Evolutionary conservation across 257 asterid species (phyloP), one percentile per base, ranked within the genome.

Genomic region (Fraxinus pennsylvanica): DNA sequence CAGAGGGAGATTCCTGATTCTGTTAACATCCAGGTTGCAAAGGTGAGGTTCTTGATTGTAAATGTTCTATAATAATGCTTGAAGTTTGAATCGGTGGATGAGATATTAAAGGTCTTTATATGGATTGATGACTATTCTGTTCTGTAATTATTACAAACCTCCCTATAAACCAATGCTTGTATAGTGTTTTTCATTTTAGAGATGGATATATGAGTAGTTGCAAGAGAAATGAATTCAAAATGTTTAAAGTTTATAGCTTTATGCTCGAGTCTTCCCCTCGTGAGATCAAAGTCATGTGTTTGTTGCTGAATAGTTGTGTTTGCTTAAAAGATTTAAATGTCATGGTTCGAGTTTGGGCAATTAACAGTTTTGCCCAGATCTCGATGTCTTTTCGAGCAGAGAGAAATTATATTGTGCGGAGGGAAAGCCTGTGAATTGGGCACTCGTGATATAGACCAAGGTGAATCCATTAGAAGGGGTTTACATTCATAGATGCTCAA

Each of bases 1-100:
- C 98, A 95, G 86, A 86, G 99, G 84, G 99, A 95, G 87, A 95
- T 95, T 80, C 99, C 99, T 72, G 99, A 95, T 88, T 81, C 77
- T 50, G 93, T 95, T 68, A 93, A 95, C 61, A 78, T 93, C 74
- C 96, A 86, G 84, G 99, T 91, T 75, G 98, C 99, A 47, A 90
- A 93, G 98, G 99, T 95, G 79, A 81, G 89, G 29, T 19, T 78
- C 13, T 74, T 33, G 29, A 8, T 43, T 17, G 71, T 30, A 1
- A 25, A 69, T 43, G 68, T 57, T 41, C 8, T 54, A 65, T 41
- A 52, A 78, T 17, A 47, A 15, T 67, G 43, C 72, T 27, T 19
- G 35, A 1, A 61, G 35, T 79, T 75, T 61, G 27, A n/a, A 75
- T 68, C 35, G 9, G 17, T 57, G 73, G 65, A 32, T 71, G 17